Evolutionary conservation across 371 early-diverging fungal species (phyloP).

Genomic region (Smittium mucronatum): DNA sequence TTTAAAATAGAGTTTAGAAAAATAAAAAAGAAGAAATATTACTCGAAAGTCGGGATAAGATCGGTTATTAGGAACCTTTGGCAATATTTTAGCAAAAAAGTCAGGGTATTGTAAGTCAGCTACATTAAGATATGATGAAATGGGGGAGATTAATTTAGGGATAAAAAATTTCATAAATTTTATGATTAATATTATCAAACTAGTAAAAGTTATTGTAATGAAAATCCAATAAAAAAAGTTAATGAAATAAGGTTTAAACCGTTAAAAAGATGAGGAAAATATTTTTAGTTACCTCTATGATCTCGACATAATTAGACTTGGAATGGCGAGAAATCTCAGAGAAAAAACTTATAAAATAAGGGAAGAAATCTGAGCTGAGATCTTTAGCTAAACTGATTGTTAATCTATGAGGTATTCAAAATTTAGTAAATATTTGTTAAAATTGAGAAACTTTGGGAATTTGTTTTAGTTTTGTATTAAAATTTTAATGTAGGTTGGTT

Average conservation of each 20-base stretch:
- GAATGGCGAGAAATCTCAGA: conserved; percentile 47
- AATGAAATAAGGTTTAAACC: too few species aligned
- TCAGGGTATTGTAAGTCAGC: conserved; percentile 70
- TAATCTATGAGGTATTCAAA: too few species aligned
- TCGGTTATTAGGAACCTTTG: conserved; percentile 51
- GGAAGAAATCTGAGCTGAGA: conserved; percentile 77
- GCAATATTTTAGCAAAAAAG: conserved; percentile 81
- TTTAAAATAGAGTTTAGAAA: neutral
- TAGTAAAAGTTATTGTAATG: neutral
- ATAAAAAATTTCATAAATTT: neutral
- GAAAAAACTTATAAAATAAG: conserved; percentile 55
- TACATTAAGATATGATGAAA: neutral
- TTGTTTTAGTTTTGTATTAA: too few species aligned
- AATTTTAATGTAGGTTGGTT: too few species aligned
- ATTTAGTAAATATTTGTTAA: too few species aligned
- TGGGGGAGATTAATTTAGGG: neutral
- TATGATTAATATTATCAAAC: neutral
- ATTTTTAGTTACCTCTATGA: conserved; percentile 55
- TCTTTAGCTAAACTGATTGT: conserved; percentile 73
- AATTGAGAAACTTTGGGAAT: too few species aligned
- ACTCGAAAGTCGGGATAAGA: conserved; percentile 48
- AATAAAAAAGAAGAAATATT: neutral
- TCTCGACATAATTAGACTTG: conserved; percentile 45
- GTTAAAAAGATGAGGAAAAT: too few species aligned
- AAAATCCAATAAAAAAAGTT: neutral